Evolutionary conservation across 129 eudicot genomes (phyloP).

Genomic region (Deinandra increscens): DNA sequence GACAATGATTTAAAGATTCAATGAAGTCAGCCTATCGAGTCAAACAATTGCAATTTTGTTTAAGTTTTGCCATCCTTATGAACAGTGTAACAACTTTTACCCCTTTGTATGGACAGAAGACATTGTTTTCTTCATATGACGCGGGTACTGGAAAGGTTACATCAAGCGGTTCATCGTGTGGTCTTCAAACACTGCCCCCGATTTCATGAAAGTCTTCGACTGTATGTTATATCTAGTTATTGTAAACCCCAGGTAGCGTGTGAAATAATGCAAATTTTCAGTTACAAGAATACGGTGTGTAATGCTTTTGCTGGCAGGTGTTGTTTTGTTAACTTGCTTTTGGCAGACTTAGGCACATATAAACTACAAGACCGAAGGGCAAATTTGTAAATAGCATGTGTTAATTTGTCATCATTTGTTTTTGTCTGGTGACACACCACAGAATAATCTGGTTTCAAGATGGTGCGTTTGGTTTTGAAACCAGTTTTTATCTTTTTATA

Average conservation of each 20-base stretch:
- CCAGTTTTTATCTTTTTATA: background rate
- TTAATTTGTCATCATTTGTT: conserved; percentile 21
- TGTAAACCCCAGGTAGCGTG: conserved; percentile 9
- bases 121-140: conserved; percentile 67
- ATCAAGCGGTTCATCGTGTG: conserved; percentile 22
- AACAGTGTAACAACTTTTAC: too few species aligned
- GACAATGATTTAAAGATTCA: background rate
- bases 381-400: conserved; percentile 12
- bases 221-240: background rate
- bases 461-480: conserved; percentile 14
- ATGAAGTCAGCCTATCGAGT: background rate
- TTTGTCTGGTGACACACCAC: conserved; percentile 11
- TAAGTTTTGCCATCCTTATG: background rate
- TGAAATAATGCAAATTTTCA: conserved; percentile 1
- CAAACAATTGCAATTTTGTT: background rate
- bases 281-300: background rate
- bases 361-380: background rate
- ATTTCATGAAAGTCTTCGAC: conserved; percentile 20
- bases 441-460: background rate
- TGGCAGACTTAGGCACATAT: background rate
- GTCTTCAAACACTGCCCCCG: conserved; percentile 13
- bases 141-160: conserved; percentile 44
- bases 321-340: conserved; percentile 18
- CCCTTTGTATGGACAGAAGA: conserved; percentile 45
- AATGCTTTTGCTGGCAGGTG: conserved; percentile 17